phyloP scores from a whole-genome alignment of 1,284 basidiomycete species.

The Microbotryum intermedium region DNA sequence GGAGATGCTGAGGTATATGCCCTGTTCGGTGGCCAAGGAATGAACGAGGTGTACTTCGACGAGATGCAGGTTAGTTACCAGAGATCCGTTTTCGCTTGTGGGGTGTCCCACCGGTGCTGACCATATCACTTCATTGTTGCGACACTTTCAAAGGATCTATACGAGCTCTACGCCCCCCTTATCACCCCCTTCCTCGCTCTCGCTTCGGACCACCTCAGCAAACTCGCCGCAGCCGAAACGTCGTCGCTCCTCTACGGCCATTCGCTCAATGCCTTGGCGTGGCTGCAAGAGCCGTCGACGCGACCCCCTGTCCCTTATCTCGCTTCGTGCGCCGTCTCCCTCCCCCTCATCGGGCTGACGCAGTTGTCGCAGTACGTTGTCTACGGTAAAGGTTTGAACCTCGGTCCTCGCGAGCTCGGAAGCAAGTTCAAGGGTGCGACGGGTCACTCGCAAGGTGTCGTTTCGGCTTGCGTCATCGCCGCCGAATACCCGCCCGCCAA shows the following conservation, averaged over 20 bases:
- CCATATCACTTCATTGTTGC: no score
- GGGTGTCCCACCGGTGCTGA: no score
- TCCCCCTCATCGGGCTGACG: slow-evolving; percentile 90
- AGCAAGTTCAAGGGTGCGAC: slow-evolving; percentile 73
- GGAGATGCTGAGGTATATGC: slow-evolving; percentile 78
- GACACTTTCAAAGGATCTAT: slow-evolving; percentile 55
- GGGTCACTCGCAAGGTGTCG: slow-evolving; percentile 93
- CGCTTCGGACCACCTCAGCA: slow-evolving; percentile 51
- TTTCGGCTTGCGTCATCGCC: slow-evolving; percentile 80
- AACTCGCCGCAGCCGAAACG: slow-evolving; percentile 43
- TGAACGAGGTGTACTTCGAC: slow-evolving; percentile 95
- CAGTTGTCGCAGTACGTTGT: slow-evolving; percentile 89
- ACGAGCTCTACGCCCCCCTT: slow-evolving; percentile 78
- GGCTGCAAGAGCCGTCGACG: slow-evolving; percentile 64
- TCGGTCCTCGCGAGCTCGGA: slow-evolving; percentile 64
- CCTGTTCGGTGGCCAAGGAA: slow-evolving; percentile 96
- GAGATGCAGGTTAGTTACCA: slow-evolving; percentile 53
- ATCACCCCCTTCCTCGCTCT: slow-evolving; percentile 61
- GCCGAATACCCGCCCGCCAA: slow-evolving; percentile 20
- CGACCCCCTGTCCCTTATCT: slow-evolving; percentile 80
- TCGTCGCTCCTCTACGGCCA: slow-evolving; percentile 52
- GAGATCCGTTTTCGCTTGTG: background rate
- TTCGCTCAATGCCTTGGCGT: slow-evolving; percentile 72
- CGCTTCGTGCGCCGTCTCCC: slow-evolving; percentile 87
- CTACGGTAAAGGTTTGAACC: slow-evolving; percentile 23